Base-by-base conservation (phyloP, 2,329 filamentous ascomycete species). In the Cercospora sp. region DNA sequence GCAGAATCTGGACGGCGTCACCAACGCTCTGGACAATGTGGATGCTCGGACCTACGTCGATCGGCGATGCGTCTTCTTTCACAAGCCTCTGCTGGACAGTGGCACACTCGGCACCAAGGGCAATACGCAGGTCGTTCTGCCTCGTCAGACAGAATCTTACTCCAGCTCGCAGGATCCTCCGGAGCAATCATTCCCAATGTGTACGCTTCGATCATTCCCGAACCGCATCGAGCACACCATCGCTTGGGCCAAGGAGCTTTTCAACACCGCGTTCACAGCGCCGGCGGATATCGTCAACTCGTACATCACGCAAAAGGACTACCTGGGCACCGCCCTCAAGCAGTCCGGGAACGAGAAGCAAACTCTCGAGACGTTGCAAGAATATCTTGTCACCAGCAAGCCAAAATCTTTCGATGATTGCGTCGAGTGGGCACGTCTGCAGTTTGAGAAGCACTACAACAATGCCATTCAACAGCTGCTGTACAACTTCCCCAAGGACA, bases 141-240 rank as follows among this genome's bases (percentile, higher is more conserved):
- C 95, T 10, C 87, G 89, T 74, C 83, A 97, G 71, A 98, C 95
- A 0, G 96, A 99, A 81, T 98, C 95, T 0, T 99, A 99, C 83
- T 97, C 95, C 0, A 93, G 90, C 76, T 98, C 95, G 21, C 94
- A 97, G 79, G 96, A 99, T 79, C 95, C 95, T 1, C 95, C 95
- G 0, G 96, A 99, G 85, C 93, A 97, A 83, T 97, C 95, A 0
- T 98, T 99, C 86, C 95, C 95, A 0, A 98, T 98, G 94, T 99
- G 95, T 81, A 98, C 95, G 5, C 86, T 99, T 70, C 89, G 92
- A 77, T 97, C 94, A 81, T 99, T 99, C 85, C 95, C 95, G 68
- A 99, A 99, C 85, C 91, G 91, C 76, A 99, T 99, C 76, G 94
- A 99, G 82, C 95, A 99, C 81, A 98, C 95, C 0, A 99, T 99